Conservation (phyloP, 2,329 filamentous ascomycete species). For the Orbilia javanica region DNA sequence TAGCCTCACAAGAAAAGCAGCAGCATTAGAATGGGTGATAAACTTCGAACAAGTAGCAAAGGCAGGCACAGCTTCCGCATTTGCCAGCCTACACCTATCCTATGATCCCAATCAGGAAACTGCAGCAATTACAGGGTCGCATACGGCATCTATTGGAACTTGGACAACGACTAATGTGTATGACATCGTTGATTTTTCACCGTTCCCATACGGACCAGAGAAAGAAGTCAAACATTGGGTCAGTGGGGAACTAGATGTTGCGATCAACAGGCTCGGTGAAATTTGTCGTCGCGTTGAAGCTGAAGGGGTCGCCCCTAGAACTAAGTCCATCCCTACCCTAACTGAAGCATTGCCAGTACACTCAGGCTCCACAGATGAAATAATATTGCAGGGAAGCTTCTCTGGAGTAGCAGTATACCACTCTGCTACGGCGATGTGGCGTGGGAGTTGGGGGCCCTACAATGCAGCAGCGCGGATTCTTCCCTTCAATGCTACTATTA, state of each 20-base stretch:
- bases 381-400: constrained; percentile 8
- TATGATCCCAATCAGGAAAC: constrained; percentile 9
- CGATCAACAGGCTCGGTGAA: background rate
- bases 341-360: background rate
- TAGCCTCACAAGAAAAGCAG: background rate
- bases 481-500: constrained; percentile 16
- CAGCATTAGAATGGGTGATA: background rate
- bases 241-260: background rate
- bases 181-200: constrained; percentile 11
- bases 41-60: constrained; percentile 8
- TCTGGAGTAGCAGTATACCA: constrained; percentile 1
- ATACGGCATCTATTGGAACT: constrained; percentile 19
- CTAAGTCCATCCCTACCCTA: background rate
- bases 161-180: constrained; percentile 21
- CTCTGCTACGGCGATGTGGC: constrained; percentile 14
- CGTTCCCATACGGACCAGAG: constrained; percentile 9
- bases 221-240: constrained; percentile 2
- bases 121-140: background rate
- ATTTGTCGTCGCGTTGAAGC: background rate
- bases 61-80: background rate
- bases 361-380: background rate
- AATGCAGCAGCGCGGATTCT: background rate
- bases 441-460: constrained; percentile 33
- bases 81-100: background rate
- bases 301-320: background rate